Conservation (phyloP, 768 basidiomycete genomes). For the Rhodotorula diobovata region DNA sequence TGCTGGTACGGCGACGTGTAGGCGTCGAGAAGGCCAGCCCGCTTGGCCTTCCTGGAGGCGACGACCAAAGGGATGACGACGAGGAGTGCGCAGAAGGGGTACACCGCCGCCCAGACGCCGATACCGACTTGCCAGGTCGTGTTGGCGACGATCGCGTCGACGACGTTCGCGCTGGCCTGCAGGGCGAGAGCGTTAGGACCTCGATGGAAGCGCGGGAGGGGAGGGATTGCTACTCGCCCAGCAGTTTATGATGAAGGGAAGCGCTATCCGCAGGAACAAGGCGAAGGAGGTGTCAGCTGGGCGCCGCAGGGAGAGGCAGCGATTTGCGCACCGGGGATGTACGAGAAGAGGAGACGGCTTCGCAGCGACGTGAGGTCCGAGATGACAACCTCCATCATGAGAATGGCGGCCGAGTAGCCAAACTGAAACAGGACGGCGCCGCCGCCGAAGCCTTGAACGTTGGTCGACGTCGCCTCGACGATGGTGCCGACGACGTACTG, state of each 20-base stretch:
- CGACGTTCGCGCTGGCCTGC: constrained; percentile 37
- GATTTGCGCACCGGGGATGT: constrained; percentile 39
- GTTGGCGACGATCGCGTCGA: constrained; percentile 28
- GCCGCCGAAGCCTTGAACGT: constrained; percentile 43
- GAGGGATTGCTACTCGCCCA: too few relatives aligned
- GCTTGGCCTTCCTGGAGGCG: constrained; percentile 38
- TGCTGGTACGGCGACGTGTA: constrained; percentile 32
- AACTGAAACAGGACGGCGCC: constrained; percentile 43
- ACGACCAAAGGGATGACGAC: constrained; percentile 37
- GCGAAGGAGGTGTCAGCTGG: too few relatives aligned
- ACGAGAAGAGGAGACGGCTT: constrained; percentile 45
- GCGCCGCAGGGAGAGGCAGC: too few relatives aligned
- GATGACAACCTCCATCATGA: constrained; percentile 46
- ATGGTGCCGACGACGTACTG: constrained; percentile 41
- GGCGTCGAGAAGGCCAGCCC: constrained; percentile 31
- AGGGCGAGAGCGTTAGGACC: too few relatives aligned
- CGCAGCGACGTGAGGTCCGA: constrained; percentile 45
- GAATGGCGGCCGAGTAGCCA: constrained; percentile 43
- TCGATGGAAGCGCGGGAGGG: too few relatives aligned
- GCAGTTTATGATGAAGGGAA: constrained; percentile 1
- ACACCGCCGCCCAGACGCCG: constrained; percentile 42
- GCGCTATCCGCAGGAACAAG: too few relatives aligned
- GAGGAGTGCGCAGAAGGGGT: constrained; percentile 40
- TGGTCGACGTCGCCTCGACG: constrained; percentile 42
- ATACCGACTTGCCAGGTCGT: constrained; percentile 46